Base-by-base conservation (phyloP, 148 eudicot genomes). In the Rhododendron simsii region DNA sequence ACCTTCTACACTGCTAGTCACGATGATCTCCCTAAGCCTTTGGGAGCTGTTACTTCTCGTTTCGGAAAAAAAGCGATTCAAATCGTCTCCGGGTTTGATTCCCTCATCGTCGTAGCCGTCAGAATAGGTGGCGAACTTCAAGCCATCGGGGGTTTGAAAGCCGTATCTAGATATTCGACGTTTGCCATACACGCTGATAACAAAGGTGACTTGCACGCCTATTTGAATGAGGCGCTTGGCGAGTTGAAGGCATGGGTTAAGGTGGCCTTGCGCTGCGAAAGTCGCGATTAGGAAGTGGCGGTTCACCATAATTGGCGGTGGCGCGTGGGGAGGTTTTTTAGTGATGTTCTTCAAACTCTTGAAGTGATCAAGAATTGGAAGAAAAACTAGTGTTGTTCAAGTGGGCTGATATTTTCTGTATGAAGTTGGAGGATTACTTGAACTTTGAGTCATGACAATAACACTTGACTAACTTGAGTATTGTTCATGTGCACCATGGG, bases 161-260 rank as follows among this genome's bases (percentile, higher is more conserved):
- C 84, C 44, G 44, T 84, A 10, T 47, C 50, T 86, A 20, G 83
- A 81, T 41, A 85, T 78, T 12, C 30, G 87, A 12, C 47, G 61
- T 23, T 84, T 74, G 80, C 86, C 89, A 12, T 13, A 23, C 57
- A 81, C 28, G 37, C 89, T 88, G 84, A 93, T 91, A 82, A 87
- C 85, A 13, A 91, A 90, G 78, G 93, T 92, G 83, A 91, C 93
- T 7, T 44, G 84, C 2, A 83, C 69, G 16, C 91, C 88, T 39
- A 81, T 45, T 44, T 83, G 84, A 6, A 87, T 63, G 48, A 94
- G 94, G 57, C 55, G 81, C 65, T 92, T 91, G 87, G 94, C 91
- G 33, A 92, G 86, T 75, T 92, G 94, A 47, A 94, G 88, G 45
- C 91, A 63, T 20, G 96, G 94, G 81, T 94, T 94, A 44, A 91